Evolutionary conservation across 495 filamentous ascomycete species (phyloP), one percentile per base, ranked within the genome.

Genomic region (Annulohypoxylon bovei): DNA sequence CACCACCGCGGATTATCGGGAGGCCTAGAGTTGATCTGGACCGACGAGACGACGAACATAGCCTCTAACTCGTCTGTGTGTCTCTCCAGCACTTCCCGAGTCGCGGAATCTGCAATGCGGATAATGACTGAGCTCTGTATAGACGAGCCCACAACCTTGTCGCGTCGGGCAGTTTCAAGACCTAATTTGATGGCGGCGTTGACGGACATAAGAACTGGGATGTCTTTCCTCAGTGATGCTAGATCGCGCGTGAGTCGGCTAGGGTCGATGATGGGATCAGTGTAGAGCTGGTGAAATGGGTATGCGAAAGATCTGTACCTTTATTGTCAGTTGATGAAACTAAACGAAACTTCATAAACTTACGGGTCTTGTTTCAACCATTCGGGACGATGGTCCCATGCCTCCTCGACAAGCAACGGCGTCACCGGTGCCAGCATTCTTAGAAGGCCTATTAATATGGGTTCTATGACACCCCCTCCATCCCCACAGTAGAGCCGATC

Each of bases 401-500:
- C 88, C 79, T 98, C 96, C 73, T 95, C 91, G 8, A 97, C 89
- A 3, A 99, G 85, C 30, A 94, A 77, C 0, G 95, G 95, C 16
- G 91, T 91, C 63, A 98, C 85, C 2, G 95, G 95, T 5, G 86
- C 87, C 25, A 98, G 82, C 77, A 94, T 90, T 53, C 89, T 85
- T 68, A 95, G 81, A 47, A 98, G 84, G 57, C 91, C 86, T 3
- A 81, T 75, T 49, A 91, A 88, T 49, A 98, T 86, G 52, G 91
- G 80, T 71, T 87, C 87, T 18, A 97, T 75, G 7, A 93, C 91
- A 9, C 86, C 88, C 56, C 84, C 82, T 42, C 87, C 86, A 61
- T 87, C 86, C 22, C 90, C 90, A 28, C 93, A 93, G 81, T 98
- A 98, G 3, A 97, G 80, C 27, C 91, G 83, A 75, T 99, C 95